These are phyloP conservation scores for Mychonastes homosphaera DNA, from an alignment of 139 green algal species.

Conservation along the genomic window DNA sequence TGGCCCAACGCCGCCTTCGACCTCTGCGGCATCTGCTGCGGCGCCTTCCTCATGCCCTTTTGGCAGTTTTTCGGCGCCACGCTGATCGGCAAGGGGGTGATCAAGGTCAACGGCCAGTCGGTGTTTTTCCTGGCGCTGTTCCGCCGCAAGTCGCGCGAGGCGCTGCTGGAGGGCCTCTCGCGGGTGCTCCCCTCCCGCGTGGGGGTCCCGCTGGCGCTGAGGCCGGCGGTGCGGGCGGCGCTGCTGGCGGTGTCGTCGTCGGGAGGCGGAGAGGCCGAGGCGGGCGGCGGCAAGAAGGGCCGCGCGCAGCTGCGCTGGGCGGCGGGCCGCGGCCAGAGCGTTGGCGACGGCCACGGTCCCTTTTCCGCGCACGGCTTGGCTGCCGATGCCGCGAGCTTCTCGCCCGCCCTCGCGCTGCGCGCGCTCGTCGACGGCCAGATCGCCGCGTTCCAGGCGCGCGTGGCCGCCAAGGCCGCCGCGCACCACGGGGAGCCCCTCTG, in stretches of 20 bases:
- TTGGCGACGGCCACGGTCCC: background rate
- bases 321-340: background rate
- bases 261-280: no score
- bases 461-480: slow-evolving; percentile 23
- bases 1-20: slow-evolving; percentile 89
- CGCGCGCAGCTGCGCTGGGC: no score
- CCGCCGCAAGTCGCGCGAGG: slow-evolving; percentile 37
- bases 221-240: no score
- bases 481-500: slow-evolving; percentile 26
- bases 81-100: slow-evolving; percentile 70
- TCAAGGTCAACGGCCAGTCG: slow-evolving; percentile 55
- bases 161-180: slow-evolving; percentile 34
- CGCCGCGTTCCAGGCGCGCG: slow-evolving; percentile 48
- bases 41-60: slow-evolving; percentile 84
- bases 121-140: slow-evolving; percentile 61
- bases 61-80: slow-evolving; percentile 83
- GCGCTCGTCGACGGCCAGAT: slow-evolving; percentile 50
- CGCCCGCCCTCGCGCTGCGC: slow-evolving; percentile 32
- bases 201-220: no score
- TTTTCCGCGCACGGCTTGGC: slow-evolving; percentile 60
- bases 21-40: slow-evolving; percentile 86
- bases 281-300: no score
- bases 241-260: no score
- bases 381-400: slow-evolving; percentile 13
- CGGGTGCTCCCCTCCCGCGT: slow-evolving; percentile 32